Percentiles rank a stretch among this genome's conserved stretches.
phyloP scores from a whole-genome alignment of 495 filamentous ascomycete species.

The Clavariopsis aquatica region DNA sequence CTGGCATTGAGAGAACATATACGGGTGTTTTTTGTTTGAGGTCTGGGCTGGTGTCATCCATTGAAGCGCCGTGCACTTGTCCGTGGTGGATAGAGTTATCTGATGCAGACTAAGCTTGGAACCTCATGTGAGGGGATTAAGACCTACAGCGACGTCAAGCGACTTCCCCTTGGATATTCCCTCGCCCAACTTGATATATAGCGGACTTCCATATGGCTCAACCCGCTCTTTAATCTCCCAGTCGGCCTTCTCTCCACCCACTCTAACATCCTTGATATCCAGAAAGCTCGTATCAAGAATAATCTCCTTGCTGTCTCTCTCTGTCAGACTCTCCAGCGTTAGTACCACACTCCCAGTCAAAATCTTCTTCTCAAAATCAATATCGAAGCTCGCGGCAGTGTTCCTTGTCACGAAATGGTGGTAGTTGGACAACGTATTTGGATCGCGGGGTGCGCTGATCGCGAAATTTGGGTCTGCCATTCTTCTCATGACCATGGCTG shows the following conservation, averaged over 20 bases:
- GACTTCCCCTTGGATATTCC: conserved; percentile 62
- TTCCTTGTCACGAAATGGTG: conserved; percentile 78
- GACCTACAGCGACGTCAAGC: conserved; percentile 49
- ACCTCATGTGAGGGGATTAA: background rate
- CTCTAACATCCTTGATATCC: conserved; percentile 64
- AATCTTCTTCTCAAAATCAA: conserved; percentile 75
- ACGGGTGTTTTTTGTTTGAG: conserved; percentile 87
- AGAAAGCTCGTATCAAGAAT: conserved; percentile 85
- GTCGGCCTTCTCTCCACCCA: conserved; percentile 59
- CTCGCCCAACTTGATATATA: conserved; percentile 69
- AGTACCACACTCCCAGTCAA: conserved; percentile 75
- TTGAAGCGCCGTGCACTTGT: conserved; percentile 86
- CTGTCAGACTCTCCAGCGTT: conserved; percentile 68
- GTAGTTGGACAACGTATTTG: conserved; percentile 91
- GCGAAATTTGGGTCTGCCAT: conserved; percentile 17
- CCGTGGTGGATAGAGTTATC: conserved; percentile 68
- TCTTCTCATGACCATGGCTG: conserved; percentile 22
- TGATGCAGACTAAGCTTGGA: conserved; percentile 45
- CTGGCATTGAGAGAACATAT: conserved; percentile 98
- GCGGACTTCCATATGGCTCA: conserved; percentile 77
- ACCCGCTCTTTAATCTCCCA: conserved; percentile 69
- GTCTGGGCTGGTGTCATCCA: conserved; percentile 92
- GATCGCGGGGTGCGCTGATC: conserved; percentile 55
- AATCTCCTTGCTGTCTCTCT: conserved; percentile 69
- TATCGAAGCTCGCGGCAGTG: conserved; percentile 72